Percentiles rank a stretch among this genome's conserved stretches.
These are phyloP conservation scores for Venturia pyrina DNA, from an alignment of 2,329 filamentous ascomycete species.

Conservation along the genomic window DNA sequence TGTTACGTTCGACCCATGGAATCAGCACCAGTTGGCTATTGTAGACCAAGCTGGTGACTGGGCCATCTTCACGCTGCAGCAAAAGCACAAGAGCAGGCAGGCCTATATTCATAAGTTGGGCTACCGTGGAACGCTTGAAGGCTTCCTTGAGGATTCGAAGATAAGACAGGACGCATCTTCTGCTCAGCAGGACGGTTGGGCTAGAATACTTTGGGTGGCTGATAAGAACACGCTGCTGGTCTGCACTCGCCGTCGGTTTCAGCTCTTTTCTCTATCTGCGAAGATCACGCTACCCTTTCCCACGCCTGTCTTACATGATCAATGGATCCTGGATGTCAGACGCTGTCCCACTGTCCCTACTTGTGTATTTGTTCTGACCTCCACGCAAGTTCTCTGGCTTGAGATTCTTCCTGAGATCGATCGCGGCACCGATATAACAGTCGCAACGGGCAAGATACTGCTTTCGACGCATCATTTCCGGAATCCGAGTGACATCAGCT, in stretches of 20 bases:
- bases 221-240: constrained; percentile 41
- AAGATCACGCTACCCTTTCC: not conserved
- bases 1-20: constrained; percentile 54
- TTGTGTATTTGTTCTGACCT: constrained; percentile 52
- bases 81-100: constrained; percentile 20
- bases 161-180: constrained; percentile 19
- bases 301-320: not conserved
- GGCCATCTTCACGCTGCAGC: constrained; percentile 54
- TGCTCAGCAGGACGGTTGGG: constrained; percentile 37
- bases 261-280: not conserved
- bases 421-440: constrained; percentile 15
- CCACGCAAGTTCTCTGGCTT: constrained; percentile 35
- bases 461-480: constrained; percentile 46
- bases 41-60: constrained; percentile 57
- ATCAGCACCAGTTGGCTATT: constrained; percentile 51
- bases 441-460: constrained; percentile 25
- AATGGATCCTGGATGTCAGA: constrained; percentile 41
- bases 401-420: constrained; percentile 17
- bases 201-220: constrained; percentile 38
- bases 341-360: constrained; percentile 36
- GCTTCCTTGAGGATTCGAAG: constrained; percentile 20
- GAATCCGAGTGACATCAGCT: constrained; percentile 39
- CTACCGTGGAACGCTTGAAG: not conserved
- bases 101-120: not conserved
- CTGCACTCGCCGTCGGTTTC: constrained; percentile 34